These are phyloP conservation scores for Xylaria arbuscula DNA, from an alignment of 2,329 filamentous ascomycete genomes.

Conservation along the genomic window DNA sequence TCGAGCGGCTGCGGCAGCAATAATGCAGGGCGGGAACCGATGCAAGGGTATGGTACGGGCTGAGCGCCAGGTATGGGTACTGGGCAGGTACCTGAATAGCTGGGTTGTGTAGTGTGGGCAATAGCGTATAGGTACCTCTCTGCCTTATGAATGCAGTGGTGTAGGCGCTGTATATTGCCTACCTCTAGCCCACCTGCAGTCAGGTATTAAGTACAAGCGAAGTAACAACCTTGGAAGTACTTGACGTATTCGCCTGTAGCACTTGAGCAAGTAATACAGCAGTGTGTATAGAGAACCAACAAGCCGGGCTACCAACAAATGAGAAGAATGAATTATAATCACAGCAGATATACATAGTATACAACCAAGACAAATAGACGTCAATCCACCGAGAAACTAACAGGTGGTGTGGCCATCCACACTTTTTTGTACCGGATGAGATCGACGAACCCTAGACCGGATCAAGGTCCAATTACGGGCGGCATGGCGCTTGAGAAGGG, in stretches of 20 bases:
- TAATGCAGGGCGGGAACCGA: slow-evolving; percentile 43
- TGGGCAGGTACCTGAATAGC: background rate
- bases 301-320: slow-evolving; percentile 13
- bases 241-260: background rate
- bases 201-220: background rate
- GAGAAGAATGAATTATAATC: slow-evolving; percentile 28
- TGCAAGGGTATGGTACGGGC: slow-evolving; percentile 40
- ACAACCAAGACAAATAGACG: slow-evolving; percentile 34
- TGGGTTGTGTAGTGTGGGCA: background rate
- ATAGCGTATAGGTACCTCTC: background rate
- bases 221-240: background rate
- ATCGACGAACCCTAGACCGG: slow-evolving; percentile 46
- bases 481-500: slow-evolving; percentile 49
- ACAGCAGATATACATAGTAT: slow-evolving; percentile 18
- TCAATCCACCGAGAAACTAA: slow-evolving; percentile 34
- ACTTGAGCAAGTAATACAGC: background rate
- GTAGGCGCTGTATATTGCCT: too few species aligned
- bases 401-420: slow-evolving; percentile 42
- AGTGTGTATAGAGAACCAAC: background rate
- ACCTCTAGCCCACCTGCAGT: too few species aligned
- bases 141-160: background rate
- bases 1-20: slow-evolving; percentile 39
- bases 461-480: slow-evolving; percentile 47
- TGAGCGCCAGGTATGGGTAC: slow-evolving; percentile 7
- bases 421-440: slow-evolving; percentile 46